Evolutionary conservation across 208 protist genomes (phyloP), one percentile per base, ranked within the genome.

Genomic region (Leishmania turanica): DNA sequence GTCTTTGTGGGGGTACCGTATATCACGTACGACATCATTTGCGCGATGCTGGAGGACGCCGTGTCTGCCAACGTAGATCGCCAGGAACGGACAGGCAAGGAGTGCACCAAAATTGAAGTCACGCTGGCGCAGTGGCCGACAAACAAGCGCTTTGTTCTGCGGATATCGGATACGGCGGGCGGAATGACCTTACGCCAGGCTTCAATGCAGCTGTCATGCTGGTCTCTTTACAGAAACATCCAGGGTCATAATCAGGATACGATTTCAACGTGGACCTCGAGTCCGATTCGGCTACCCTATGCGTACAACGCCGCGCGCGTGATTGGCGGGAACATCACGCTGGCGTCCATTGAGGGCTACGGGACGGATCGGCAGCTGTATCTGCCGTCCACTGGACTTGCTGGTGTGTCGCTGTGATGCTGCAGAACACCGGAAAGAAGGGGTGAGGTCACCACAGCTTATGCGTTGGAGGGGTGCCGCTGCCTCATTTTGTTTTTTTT

Each of bases 311-410:
- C 88, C 0, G 90, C 90, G 31, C 68, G 78, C 13, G 87, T 87
- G 37, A 82, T 96, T 75, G 89, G 89, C 34, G 92, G 92, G 2
- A 86, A 96, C 73, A 81, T 94, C 21, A 89, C 86, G 1, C 73
- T 91, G 0, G 84, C 88, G 6, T 93, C 92, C 1, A 89, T 96
- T 53, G 92, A 96, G 49, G 92, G 92, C 37, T 96, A 94, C 80
- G 92, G 92, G 9, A 94, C 90, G 2, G 92, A 96, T 65, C 79
- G 92, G 13, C 87, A 89, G 71, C 81, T 96, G 15, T 90, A 91
- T 72, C 51, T 93, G 4, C 92, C 92, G 3, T 87, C 88, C 2
- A 75, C 79, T 5, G 92, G 92, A 15, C 80, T 93, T 6, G 65
- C 54, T 8, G 82, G 82, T 19, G n/a, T 84, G 19, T 72, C 65